A percentile compares a stretch with the other conserved stretches of the same genome.
phyloP scores from a whole-genome alignment of 2,329 filamentous ascomycete genomes.

The Colletotrichum sp. region DNA sequence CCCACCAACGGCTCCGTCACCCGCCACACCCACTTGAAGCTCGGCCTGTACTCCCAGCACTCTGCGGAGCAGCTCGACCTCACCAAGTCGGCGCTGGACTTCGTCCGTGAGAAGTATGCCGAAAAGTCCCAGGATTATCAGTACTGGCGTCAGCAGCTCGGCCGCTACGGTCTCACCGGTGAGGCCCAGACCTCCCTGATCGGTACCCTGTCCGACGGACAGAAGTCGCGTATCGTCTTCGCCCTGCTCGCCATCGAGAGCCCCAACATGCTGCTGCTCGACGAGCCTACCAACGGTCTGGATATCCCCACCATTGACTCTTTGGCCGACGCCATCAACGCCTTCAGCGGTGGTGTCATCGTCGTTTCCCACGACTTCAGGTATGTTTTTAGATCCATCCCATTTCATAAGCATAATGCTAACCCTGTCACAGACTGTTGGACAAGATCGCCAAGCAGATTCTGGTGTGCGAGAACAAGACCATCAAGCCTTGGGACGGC shows the following conservation, averaged over 20 bases:
- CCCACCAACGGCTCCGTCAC: conserved; percentile 83
- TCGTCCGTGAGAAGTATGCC: conserved; percentile 93
- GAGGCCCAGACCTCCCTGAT: conserved; percentile 96
- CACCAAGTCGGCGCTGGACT: conserved; percentile 97
- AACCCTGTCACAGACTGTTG: conserved; percentile 69
- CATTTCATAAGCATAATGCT: conserved; percentile 8
- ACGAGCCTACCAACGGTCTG: conserved; percentile 99
- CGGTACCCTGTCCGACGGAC: conserved; percentile 96
- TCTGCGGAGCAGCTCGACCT: conserved; percentile 97
- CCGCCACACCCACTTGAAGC: conserved; percentile 97
- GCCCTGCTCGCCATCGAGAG: conserved; percentile 92
- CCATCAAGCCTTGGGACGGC: conserved; percentile 88
- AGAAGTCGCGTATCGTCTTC: conserved; percentile 98
- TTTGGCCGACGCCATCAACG: conserved; percentile 96
- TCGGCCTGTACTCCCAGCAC: conserved; percentile 98
- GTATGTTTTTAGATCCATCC: conserved; percentile 55
- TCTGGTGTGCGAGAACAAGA: conserved; percentile 98
- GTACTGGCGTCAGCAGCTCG: conserved; percentile 98
- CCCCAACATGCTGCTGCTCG: conserved; percentile 96
- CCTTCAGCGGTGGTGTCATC: conserved; percentile 94
- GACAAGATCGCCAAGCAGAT: conserved; percentile 99
- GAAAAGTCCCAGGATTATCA: conserved; percentile 95
- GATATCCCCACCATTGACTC: conserved; percentile 99
- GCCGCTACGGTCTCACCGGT: conserved; percentile 90
- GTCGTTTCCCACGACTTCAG: conserved; percentile 99